These are phyloP conservation scores for Phaseolus coccineus DNA, from an alignment of 331 rosid species.

Conservation along the genomic window DNA sequence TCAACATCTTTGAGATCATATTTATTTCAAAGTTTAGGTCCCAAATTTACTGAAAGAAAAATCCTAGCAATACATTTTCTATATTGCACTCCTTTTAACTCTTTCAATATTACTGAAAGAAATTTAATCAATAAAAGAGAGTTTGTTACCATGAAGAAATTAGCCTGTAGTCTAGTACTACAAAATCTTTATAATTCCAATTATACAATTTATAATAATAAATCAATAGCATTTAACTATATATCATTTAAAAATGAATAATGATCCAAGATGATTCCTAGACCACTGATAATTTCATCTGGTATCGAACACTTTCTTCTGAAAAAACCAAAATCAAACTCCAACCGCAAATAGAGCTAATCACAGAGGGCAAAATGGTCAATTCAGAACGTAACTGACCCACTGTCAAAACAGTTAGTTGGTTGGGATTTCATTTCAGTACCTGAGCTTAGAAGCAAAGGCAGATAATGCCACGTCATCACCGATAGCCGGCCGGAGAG, in stretches of 20 bases:
- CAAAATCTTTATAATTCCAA: too few species aligned
- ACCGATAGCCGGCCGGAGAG: constrained; percentile 64
- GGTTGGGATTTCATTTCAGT: constrained; percentile 41
- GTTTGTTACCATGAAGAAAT: too few species aligned
- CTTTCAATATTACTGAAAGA: too few species aligned
- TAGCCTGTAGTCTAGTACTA: too few species aligned
- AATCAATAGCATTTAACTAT: too few species aligned
- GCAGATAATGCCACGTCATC: constrained; percentile 77
- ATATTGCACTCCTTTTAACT: neutral
- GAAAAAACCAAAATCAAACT: neutral
- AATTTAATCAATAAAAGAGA: too few species aligned
- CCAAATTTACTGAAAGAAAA: neutral
- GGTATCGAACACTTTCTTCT: too few species aligned
- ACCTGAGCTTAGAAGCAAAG: constrained; percentile 89
- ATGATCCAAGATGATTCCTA: too few species aligned
- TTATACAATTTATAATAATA: too few species aligned
- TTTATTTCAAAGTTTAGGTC: constrained; percentile 5
- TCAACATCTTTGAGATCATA: neutral
- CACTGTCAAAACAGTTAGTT: constrained; percentile 25
- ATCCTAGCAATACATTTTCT: neutral
- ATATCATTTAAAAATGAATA: too few species aligned
- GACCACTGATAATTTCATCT: too few species aligned
- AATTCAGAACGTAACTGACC: constrained; percentile 37
- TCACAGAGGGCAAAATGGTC: constrained; percentile 50
- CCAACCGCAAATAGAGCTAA: constrained; percentile 3